phyloP scores from a whole-genome alignment of 2,329 filamentous ascomycete species.

The Metarhizium brunneum region DNA sequence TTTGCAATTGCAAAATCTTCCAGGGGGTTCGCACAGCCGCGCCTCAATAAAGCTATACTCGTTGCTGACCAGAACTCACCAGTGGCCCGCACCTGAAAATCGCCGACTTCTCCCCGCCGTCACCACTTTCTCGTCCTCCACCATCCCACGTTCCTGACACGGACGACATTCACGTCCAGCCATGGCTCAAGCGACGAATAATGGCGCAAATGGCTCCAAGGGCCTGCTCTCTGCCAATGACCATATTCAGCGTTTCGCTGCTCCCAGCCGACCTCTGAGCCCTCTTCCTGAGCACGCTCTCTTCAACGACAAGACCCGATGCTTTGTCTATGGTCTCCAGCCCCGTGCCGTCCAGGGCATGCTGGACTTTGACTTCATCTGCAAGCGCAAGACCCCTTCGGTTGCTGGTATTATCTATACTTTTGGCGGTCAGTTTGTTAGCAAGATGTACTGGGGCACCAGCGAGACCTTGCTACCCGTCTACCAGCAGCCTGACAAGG shows the following conservation, averaged over 20 bases:
- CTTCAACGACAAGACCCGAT: conserved; percentile 99
- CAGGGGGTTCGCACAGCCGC: background rate
- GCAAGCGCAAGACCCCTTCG: conserved; percentile 93
- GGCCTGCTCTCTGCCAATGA: conserved; percentile 74
- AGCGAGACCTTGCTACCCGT: conserved; percentile 97
- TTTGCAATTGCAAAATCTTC: conserved; percentile 1
- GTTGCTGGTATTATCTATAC: conserved; percentile 99
- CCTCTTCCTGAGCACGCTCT: conserved; percentile 81
- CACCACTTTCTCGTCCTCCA: conserved; percentile 3
- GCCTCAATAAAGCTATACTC: conserved; percentile 3
- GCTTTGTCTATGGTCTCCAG: conserved; percentile 99
- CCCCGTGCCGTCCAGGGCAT: conserved; percentile 85
- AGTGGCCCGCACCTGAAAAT: conserved; percentile 8
- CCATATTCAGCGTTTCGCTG: conserved; percentile 94
- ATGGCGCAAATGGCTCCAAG: conserved; percentile 40
- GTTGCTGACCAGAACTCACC: conserved; percentile 4
- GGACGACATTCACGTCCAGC: conserved; percentile 7
- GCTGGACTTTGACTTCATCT: conserved; percentile 99
- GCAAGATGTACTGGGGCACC: conserved; percentile 99
- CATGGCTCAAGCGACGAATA: conserved; percentile 45
- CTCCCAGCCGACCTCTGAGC: conserved; percentile 85
- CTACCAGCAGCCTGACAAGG: conserved; percentile 90
- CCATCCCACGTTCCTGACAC: conserved; percentile 4
- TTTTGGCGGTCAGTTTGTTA: conserved; percentile 99
- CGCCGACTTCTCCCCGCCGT: conserved; percentile 1